These are phyloP conservation scores for Nakaseomyces glabratus DNA, from an alignment of 1,139 yeast species.

Conservation along the genomic window DNA sequence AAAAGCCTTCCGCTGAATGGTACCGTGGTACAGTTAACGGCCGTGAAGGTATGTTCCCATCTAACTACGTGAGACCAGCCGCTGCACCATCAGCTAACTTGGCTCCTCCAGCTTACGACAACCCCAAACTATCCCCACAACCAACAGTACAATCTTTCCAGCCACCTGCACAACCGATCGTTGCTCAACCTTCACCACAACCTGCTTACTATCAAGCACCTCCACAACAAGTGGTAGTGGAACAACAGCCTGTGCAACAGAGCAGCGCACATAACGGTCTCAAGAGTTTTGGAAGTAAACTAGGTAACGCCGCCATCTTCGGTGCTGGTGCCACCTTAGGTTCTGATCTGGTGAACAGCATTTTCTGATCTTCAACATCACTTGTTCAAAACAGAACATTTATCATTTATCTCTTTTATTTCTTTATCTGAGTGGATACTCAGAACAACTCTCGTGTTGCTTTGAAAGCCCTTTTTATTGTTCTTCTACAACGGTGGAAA, in stretches of 20 bases:
- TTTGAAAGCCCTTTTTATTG: too few species aligned
- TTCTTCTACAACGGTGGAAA: too few species aligned
- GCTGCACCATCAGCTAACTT: conserved; percentile 27
- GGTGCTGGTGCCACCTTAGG: conserved; percentile 99
- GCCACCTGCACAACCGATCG: conserved; percentile 5
- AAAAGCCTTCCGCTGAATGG: conserved; percentile 81
- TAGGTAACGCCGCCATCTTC: conserved; percentile 89
- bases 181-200: background rate
- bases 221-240: conserved; percentile 13
- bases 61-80: conserved; percentile 62
- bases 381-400: too few species aligned
- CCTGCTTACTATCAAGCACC: background rate
- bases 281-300: conserved; percentile 67
- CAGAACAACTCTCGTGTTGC: too few species aligned
- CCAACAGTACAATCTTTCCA: conserved; percentile 15
- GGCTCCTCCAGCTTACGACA: conserved; percentile 5
- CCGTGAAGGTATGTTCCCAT: conserved; percentile 75
- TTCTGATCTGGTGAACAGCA: conserved; percentile 74
- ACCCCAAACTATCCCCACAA: conserved; percentile 12
- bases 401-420: too few species aligned
- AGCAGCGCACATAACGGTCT: conserved; percentile 23
- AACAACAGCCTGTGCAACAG: conserved; percentile 15
- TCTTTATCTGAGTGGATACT: too few species aligned
- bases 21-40: conserved; percentile 68
- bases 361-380: too few species aligned